These are phyloP conservation scores for Penicillium sp. DNA, from an alignment of 2,329 filamentous ascomycete genomes.

Conservation along the genomic window DNA sequence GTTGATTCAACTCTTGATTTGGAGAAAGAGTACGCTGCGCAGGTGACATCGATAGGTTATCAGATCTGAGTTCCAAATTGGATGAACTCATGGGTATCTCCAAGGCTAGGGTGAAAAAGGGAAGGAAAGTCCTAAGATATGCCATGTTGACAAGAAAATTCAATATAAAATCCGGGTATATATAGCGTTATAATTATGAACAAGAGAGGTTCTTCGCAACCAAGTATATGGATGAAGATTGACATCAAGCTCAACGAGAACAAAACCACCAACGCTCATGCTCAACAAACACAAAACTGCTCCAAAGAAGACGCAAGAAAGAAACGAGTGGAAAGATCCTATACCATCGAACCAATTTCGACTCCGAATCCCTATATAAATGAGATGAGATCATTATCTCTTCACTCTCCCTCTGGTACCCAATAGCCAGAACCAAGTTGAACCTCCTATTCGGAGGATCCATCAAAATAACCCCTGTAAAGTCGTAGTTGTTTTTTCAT, in stretches of 20 bases:
- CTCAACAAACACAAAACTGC: conserved; percentile 8
- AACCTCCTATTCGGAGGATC: not conserved
- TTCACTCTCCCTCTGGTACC: conserved; percentile 1
- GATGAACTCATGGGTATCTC: not conserved
- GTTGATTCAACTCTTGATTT: too few relatives aligned
- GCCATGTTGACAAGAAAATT: conserved; percentile 8
- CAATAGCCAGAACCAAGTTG: conserved; percentile 1
- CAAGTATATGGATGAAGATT: not conserved
- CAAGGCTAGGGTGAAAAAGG: too few relatives aligned
- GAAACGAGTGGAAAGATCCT: conserved; percentile 2
- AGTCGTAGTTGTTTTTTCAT: not conserved
- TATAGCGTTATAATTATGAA: conserved; percentile 2
- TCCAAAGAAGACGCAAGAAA: conserved; percentile 5
- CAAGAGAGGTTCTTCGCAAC: conserved; percentile 3
- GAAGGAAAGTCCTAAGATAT: not conserved
- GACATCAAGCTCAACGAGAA: not conserved
- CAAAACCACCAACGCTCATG: conserved; percentile 18
- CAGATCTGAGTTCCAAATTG: not conserved
- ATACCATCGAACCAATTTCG: not conserved
- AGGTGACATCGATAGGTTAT: too few relatives aligned
- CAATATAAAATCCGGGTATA: conserved; percentile 17
- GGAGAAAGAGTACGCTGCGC: too few relatives aligned
- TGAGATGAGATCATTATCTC: not conserved
- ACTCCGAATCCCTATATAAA: not conserved
- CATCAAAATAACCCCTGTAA: not conserved